Evolutionary conservation across 768 basidiomycete species (phyloP), one percentile per base, ranked within the genome.

Genomic region (Amanita exitialis): DNA sequence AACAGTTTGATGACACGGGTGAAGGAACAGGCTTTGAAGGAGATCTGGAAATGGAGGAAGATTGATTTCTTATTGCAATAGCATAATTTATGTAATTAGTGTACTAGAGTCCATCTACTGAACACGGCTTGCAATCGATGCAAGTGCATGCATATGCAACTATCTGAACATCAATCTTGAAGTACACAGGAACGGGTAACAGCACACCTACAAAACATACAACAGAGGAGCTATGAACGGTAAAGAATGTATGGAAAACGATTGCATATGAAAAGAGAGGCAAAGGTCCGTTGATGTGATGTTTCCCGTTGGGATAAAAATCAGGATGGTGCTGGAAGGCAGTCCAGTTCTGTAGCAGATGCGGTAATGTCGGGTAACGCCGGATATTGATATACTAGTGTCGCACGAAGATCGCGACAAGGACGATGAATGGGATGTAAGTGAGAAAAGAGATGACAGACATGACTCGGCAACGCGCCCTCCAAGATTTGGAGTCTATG

Each of bases 391-490:
- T 13, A 25, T 8, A 25, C 34, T 44, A 51, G 59, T 51, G 63
- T 58, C 61, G 64, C 34, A 64, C 80, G 61, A 83, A 86, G 56
- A 88, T 69, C 56, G 81, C 82, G 57, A 87, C 69, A 53, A 84
- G 77, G 56, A 85, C 69, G 62, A 90, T 82, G 64, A 90, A 86
- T 12, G 87, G 87, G 54, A 88, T 69, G 64, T 90, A 90, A 18
- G 85, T 87, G 62, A 88, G 61, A 34, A 88, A 56, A 36, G 86
- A 85, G 39, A 87, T 63, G 35, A 62, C 71, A 30, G 79, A 69
- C 84, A 87, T 82, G 56, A 86, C 66, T 39, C 87, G 83, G 69
- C 86, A 89, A 46, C 87, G 80, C 51, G 68, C 70, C 47, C 86
- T 79, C 87, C 87, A 90, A 32, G 77, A 75, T 58, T 70, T 76